phyloP scores from a whole-genome alignment of 2,329 filamentous ascomycete species.

The Purpureocillium lavendulum region DNA sequence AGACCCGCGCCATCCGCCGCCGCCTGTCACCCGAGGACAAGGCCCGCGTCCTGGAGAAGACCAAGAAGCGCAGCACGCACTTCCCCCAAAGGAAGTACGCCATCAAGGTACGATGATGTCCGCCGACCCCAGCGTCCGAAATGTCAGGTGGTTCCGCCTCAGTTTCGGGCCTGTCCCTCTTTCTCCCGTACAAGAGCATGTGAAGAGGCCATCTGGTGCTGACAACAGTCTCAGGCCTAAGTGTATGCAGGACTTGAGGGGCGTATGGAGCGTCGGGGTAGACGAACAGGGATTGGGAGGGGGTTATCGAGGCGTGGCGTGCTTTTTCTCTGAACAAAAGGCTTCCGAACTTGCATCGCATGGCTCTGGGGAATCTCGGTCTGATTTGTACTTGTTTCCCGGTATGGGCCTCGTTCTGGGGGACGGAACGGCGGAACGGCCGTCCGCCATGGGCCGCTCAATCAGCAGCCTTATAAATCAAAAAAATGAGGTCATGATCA shows the following conservation, averaged over 20 bases:
- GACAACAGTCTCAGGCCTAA: slow-evolving; percentile 5
- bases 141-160: no score
- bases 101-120: slow-evolving; percentile 67
- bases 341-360: slow-evolving; percentile 29
- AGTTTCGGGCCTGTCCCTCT: no score
- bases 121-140: background rate
- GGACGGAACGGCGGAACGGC: slow-evolving; percentile 17
- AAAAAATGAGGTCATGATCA: slow-evolving; percentile 31
- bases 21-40: slow-evolving; percentile 88
- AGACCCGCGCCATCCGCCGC: slow-evolving; percentile 96
- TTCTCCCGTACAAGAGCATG: no score
- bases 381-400: slow-evolving; percentile 29
- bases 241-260: slow-evolving; percentile 5
- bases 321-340: slow-evolving; percentile 24
- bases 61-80: slow-evolving; percentile 91
- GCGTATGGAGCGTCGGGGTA: background rate
- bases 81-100: slow-evolving; percentile 99
- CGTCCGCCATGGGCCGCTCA: slow-evolving; percentile 21
- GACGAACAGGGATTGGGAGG: slow-evolving; percentile 7
- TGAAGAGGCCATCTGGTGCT: background rate
- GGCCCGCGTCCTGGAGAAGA: slow-evolving; percentile 78
- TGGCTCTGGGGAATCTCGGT: slow-evolving; percentile 28
- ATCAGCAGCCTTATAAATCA: slow-evolving; percentile 22
- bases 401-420: slow-evolving; percentile 26
- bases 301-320: slow-evolving; percentile 28